Base-by-base conservation (phyloP, 1,284 basidiomycete genomes). In the Lentinula novae-zelandiae region DNA sequence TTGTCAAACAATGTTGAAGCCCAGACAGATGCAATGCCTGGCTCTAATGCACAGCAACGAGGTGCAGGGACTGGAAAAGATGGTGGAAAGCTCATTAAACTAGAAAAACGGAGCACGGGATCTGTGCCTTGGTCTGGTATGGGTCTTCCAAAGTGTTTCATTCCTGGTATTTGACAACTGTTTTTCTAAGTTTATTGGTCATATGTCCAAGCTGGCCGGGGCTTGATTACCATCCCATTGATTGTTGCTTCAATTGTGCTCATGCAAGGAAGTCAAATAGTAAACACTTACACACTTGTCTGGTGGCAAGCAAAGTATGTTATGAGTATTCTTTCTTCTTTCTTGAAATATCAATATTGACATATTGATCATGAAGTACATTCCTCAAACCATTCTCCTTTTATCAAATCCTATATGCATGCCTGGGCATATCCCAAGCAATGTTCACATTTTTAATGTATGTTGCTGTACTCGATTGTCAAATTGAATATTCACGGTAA, bases 371-470 rank as follows among this genome's bases (percentile, higher is more conserved):
- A 54, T 36, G 33, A 34, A 17, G 84, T 65, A 71, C 75, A 0
- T 86, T 80, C 67, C 49, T 81, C 58, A 70, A 72, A 5, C 71
- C 80, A 0, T 81, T 80, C 66, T 81, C 80, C 3, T 84, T 89
- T 67, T 92, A 93, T 71, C 87, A 91, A 71, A 83, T 79, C 9
- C 71, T 93, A 27, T 93, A 93, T 67, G 89, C 86, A 2, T 77
- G 76, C 51, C 74, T 93, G 1, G 90, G 84, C 52, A 65, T 86
- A n/a, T 73, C 72, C 0, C 83, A 86, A 67, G 82, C 90, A 0
- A 36, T 86, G 12, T 85, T 86, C 69, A 88, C 86, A 0, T 89
- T 93, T 70, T 66, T 76, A 2, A 69, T 83, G 82, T 85, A 65
- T 56, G 80, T 72, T 9, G 8, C 44, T 31, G 20, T 51, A 6